These are phyloP conservation scores for Cinnamomum micranthum DNA, from an alignment of 164 flowering plant species.

Conservation along the genomic window DNA sequence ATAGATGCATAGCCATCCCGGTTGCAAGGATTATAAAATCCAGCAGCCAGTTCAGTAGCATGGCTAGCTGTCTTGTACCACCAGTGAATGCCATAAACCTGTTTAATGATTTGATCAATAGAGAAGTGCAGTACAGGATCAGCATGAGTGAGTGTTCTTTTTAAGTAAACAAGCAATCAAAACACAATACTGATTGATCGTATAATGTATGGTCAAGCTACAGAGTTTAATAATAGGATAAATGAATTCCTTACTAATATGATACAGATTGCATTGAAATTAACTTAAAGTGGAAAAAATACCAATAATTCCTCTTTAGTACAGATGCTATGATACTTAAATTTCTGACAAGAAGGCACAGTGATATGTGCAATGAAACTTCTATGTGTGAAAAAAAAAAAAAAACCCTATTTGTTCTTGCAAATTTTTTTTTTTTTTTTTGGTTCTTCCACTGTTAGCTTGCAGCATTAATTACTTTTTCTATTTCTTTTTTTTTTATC, in stretches of 20 bases:
- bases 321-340: no score
- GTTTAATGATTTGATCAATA: constrained; percentile 17
- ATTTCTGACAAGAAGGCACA: no score
- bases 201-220: constrained; percentile 9
- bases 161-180: neutral
- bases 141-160: neutral
- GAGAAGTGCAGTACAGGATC: constrained; percentile 15
- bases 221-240: neutral
- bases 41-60: constrained; percentile 93
- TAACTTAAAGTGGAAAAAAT: no score
- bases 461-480: no score
- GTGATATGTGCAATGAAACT: no score
- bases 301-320: neutral
- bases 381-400: no score
- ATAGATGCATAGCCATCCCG: constrained; percentile 89
- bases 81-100: constrained; percentile 90
- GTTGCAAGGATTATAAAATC: constrained; percentile 80
- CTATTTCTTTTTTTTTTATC: no score
- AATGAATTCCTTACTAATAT: neutral
- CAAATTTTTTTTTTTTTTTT: no score
- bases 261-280: no score
- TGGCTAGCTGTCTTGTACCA: constrained; percentile 97
- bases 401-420: no score
- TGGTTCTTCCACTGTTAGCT: no score
- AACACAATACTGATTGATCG: neutral